Percentiles rank a stretch among this genome's conserved stretches.
phyloP scores from a whole-genome alignment of 192 early-diverging fungal genomes.

The Pilobolus umbonatus region DNA sequence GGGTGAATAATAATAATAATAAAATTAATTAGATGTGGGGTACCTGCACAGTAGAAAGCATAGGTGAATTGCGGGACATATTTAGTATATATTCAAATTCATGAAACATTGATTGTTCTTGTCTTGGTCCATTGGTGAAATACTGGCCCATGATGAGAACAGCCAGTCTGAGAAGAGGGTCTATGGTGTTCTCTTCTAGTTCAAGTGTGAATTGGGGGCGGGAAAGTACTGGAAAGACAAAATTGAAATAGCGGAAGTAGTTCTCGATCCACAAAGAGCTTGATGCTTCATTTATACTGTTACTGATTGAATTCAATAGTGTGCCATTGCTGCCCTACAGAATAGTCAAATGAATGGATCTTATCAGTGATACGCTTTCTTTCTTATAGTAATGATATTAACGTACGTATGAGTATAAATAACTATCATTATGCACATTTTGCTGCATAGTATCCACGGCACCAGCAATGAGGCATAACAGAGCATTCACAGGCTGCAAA shows the following conservation, averaged over 20 bases:
- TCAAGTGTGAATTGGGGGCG: conserved; percentile 26
- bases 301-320: conserved; percentile 16
- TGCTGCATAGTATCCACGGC: conserved; percentile 1
- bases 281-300: conserved; percentile 3
- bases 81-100: conserved; percentile 15
- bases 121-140: neutral
- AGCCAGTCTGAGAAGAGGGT: conserved; percentile 27
- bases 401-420: conserved; percentile 22
- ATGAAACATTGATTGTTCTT: conserved; percentile 11
- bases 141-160: conserved; percentile 22
- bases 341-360: conserved; percentile 25
- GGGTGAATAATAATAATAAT: neutral
- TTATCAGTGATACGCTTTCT: conserved; percentile 21
- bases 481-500: neutral
- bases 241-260: conserved; percentile 33
- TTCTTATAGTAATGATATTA: neutral
- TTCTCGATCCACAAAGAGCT: conserved; percentile 9
- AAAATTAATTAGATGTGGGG: neutral
- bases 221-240: conserved; percentile 30
- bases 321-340: conserved; percentile 26
- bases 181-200: conserved; percentile 8
- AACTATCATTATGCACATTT: conserved; percentile 10
- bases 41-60: conserved; percentile 25
- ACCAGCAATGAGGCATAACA: neutral
- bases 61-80: conserved; percentile 6